Evolutionary conservation across 2,329 filamentous ascomycete genomes (phyloP).

Genomic region (Hymenoscyphus infarciens): DNA sequence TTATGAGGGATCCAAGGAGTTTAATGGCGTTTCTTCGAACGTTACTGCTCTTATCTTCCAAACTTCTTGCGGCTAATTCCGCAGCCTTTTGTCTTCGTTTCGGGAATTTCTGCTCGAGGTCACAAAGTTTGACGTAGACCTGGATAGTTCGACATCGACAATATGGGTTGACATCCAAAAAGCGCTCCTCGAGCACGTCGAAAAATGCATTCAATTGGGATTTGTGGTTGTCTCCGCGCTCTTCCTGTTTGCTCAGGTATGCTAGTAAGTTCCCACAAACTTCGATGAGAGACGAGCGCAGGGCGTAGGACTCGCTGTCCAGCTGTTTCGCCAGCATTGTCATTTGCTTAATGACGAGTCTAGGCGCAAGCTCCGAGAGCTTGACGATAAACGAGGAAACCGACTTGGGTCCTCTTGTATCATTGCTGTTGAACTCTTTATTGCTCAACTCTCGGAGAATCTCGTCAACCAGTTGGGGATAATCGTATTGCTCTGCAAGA

Average conservation of each 20-base stretch:
- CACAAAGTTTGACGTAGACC: constrained; percentile 86
- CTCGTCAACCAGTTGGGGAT: constrained; percentile 90
- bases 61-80: constrained; percentile 80
- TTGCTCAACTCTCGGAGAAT: constrained; percentile 91
- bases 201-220: constrained; percentile 96
- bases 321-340: constrained; percentile 90
- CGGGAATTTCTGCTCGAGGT: constrained; percentile 93
- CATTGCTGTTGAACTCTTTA: constrained; percentile 97
- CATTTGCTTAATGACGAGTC: constrained; percentile 96
- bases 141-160: constrained; percentile 89
- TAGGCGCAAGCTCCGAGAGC: constrained; percentile 85
- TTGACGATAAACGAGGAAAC: constrained; percentile 92
- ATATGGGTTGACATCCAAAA: constrained; percentile 95
- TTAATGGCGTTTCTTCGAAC: constrained; percentile 95
- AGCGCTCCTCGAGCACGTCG: constrained; percentile 92
- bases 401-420: constrained; percentile 91
- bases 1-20: constrained; percentile 79
- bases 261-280: constrained; percentile 94
- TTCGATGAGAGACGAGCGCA: constrained; percentile 91
- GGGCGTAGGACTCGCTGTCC: constrained; percentile 94
- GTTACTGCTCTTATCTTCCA: constrained; percentile 98
- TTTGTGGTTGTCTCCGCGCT: constrained; percentile 88
- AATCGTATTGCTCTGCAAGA: constrained; percentile 94
- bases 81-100: constrained; percentile 85
- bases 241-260: constrained; percentile 86